Evolutionary conservation across 1,284 basidiomycete genomes (phyloP), one percentile per base, ranked within the genome.

Genomic region (Malassezia yamatoensis): DNA sequence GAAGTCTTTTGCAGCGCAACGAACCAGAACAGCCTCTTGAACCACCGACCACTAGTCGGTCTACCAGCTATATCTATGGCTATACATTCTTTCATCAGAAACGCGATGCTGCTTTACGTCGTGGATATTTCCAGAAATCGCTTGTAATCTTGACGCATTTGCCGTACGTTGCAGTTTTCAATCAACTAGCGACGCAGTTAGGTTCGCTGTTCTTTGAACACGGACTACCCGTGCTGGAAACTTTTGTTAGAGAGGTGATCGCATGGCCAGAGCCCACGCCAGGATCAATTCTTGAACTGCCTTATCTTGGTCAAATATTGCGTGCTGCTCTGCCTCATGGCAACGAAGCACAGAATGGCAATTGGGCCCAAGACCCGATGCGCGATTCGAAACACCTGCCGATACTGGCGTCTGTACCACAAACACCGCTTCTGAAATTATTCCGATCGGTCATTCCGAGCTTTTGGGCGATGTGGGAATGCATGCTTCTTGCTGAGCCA

Each of bases 61-160:
- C 61, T 49, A 67, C 66, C 33, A 67, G 62, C 59, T 73, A 72
- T 55, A 66, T 73, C 47, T 71, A 72, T 53, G 72, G 72, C 29
- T 74, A 72, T 47, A 66, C 67, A 41, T 75, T 66, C 53, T 75
- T 74, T 51, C 64, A 64, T 6, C 73, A 75, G 52, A 66, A 64
- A 46, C 57, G 59, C 20, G 72, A 75, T 35, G 41, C 73, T 0
- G 56, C 54, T 38, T 64, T 67, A 40, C 53, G 63, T 11, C 59
- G 73, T 20, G 72, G 73, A 16, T 75, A 75, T 53, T 73, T 72
- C 35, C 73, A 69, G 85, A 85, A 86, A 62, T 90, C 89, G 1
- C 78, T 93, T 42, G 87, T 93, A 20, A 83, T 93, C 34, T 79
- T 94, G 9, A 86, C 88, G 0, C 84, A 87, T 58, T 82, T 86